A percentile compares a stretch with the other conserved stretches of the same genome.
phyloP scores from a whole-genome alignment of 2,329 filamentous ascomycete species.

The Microdochium nivale region DNA sequence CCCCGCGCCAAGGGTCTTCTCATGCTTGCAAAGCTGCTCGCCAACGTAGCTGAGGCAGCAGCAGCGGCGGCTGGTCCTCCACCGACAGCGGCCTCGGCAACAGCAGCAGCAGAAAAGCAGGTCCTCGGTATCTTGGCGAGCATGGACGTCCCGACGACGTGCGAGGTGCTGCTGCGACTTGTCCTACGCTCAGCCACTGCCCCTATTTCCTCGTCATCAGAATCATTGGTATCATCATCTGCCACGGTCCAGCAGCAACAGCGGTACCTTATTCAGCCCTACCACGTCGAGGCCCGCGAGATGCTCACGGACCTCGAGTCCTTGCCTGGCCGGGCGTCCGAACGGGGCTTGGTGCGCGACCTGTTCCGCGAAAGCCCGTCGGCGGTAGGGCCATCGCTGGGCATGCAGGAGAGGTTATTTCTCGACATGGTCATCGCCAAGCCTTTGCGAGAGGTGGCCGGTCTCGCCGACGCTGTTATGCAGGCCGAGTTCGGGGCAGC shows the following conservation, averaged over 20 bases:
- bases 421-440: conserved; percentile 40
- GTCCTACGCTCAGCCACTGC: conserved; percentile 30
- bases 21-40: conserved; percentile 41
- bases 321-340: conserved; percentile 34
- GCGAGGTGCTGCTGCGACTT: conserved; percentile 43
- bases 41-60: conserved; percentile 33
- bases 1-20: conserved; percentile 42
- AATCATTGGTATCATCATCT: too few relatives aligned
- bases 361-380: conserved; percentile 28
- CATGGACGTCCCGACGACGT: conserved; percentile 44
- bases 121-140: conserved; percentile 24
- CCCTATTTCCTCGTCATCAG: neutral
- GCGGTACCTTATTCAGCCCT: conserved; percentile 18
- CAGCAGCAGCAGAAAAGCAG: neutral
- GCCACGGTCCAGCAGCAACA: conserved; percentile 37
- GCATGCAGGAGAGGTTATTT: conserved; percentile 31
- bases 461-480: conserved; percentile 34
- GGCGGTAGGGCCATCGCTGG: conserved; percentile 11
- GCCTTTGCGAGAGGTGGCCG: conserved; percentile 36
- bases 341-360: conserved; percentile 31
- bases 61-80: conserved; percentile 2
- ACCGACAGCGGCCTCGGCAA: neutral
- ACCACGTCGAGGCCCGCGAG: conserved; percentile 25
- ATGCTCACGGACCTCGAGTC: conserved; percentile 41
- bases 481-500: conserved; percentile 26